These are phyloP conservation scores for Tolypocladium guangdongense DNA, from an alignment of 2,329 filamentous ascomycete genomes.

Conservation along the genomic window DNA sequence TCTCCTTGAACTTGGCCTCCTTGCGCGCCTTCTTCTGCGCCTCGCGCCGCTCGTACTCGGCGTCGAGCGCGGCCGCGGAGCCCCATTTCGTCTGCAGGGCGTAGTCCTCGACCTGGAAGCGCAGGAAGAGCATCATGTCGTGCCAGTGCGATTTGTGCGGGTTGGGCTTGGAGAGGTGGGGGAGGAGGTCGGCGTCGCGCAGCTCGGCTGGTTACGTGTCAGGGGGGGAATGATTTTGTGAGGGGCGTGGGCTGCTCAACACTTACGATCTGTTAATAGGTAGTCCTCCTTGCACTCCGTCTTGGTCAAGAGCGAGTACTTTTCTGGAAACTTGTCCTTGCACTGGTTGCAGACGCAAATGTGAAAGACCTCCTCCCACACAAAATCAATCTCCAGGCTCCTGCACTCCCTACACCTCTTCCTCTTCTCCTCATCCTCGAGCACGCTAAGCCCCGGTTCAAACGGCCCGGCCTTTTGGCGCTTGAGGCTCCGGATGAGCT, in stretches of 20 bases:
- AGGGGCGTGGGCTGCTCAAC: background rate
- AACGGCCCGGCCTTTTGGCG: slow-evolving; percentile 70
- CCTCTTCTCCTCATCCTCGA: slow-evolving; percentile 50
- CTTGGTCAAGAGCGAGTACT: slow-evolving; percentile 92
- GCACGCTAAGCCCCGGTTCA: slow-evolving; percentile 75
- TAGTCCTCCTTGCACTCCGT: slow-evolving; percentile 95
- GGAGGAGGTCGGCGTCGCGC: slow-evolving; percentile 76
- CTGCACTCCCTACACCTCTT: slow-evolving; percentile 78
- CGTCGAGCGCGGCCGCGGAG: slow-evolving; percentile 71
- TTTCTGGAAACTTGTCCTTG: slow-evolving; percentile 84
- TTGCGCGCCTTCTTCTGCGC: slow-evolving; percentile 73
- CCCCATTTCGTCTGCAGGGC: slow-evolving; percentile 90
- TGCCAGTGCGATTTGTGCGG: slow-evolving; percentile 95
- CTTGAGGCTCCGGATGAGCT: slow-evolving; percentile 61
- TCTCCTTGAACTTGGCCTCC: slow-evolving; percentile 83
- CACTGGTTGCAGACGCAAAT: slow-evolving; percentile 68
- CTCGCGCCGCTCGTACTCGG: slow-evolving; percentile 73
- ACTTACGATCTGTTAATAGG: slow-evolving; percentile 77
- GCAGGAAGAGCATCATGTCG: slow-evolving; percentile 96
- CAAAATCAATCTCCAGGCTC: slow-evolving; percentile 82
- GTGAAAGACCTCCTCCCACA: slow-evolving; percentile 79
- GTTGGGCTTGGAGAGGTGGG: slow-evolving; percentile 81
- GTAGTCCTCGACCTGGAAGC: slow-evolving; percentile 90
- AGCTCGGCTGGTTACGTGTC: slow-evolving; percentile 55
- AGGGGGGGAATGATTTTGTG: slow-evolving; percentile 1